Evolutionary conservation across 129 eudicot genomes (phyloP), one percentile per base, ranked within the genome.

Genomic region (Flaveria brownii): DNA sequence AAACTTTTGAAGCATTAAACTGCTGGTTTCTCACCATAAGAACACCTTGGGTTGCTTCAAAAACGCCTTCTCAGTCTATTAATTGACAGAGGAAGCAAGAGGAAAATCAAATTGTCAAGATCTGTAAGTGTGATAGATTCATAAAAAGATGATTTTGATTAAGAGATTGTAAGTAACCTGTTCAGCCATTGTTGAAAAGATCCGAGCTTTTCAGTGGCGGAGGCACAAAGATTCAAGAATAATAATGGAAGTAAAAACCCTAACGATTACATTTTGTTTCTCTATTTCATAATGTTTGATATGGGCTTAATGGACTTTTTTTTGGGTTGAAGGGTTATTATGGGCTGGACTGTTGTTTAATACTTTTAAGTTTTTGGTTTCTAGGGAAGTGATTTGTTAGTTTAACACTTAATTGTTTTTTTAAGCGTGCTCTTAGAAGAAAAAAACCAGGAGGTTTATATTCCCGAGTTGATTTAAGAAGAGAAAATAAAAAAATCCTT

Each of bases 41-140:
- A 82, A 82, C 68, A 82, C 86, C 78, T 82, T 82, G 8, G 86
- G 86, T 55, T 82, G 86, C 86, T 82, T 82, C 82, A 82, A 72
- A 77, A 82, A 82, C 60, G 86, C 86, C 82, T 82, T 82, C 82
- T 82, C 86, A 18, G 86, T 82, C 85, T 82, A 72, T 63, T 42
- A 20, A 39, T 46, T 15, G 16, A 61, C 18, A 30, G 7, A 36
- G 41, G 14, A 46, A 9, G 18, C 18, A 14, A 52, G 42, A 17
- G 0, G 23, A 18, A 30, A 67, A 1, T 10, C 20, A 41, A 72
- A 72, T 39, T 63, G 73, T 72, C 16, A 72, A 63, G 9, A 39
- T 11, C 9, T 72, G 16, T 42, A 41, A 22, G 47, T 33, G 10
- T 9, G 14, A 18, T 2, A 18, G n/a, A 72, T 49, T 0, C 26